Conservation (phyloP, 1,139 yeast species). For the Protomyces lactucae-debilis region DNA sequence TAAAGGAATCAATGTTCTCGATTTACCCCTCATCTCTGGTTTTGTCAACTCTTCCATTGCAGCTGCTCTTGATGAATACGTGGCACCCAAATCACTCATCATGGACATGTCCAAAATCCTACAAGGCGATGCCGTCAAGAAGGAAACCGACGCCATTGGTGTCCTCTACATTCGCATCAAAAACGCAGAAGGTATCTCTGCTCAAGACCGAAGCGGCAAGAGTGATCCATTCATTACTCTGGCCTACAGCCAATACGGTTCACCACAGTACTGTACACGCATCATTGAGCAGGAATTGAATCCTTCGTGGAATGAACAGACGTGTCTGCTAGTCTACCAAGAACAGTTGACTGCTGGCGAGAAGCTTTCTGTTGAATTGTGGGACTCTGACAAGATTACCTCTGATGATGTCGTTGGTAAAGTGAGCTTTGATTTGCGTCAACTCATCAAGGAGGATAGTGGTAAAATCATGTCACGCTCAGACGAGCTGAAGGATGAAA, state of each 20-base stretch:
- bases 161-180: conserved; percentile 23
- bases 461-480: conserved; percentile 12
- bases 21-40: conserved; percentile 26
- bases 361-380: conserved; percentile 23
- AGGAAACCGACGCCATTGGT: conserved; percentile 28
- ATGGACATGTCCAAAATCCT: conserved; percentile 28
- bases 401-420: conserved; percentile 28
- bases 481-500: conserved; percentile 18
- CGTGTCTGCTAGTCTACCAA: conserved; percentile 23
- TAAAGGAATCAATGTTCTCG: conserved; percentile 27
- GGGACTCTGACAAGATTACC: conserved; percentile 26
- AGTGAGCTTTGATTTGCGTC: conserved; percentile 21
- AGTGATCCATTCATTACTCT: conserved; percentile 28
- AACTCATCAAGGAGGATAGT: conserved; percentile 14
- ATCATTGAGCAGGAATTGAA: conserved; percentile 26
- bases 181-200: conserved; percentile 24
- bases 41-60: conserved; percentile 28
- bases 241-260: conserved; percentile 23
- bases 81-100: conserved; percentile 26
- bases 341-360: conserved; percentile 29
- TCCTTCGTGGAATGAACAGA: conserved; percentile 28
- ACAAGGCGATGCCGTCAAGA: conserved; percentile 28
- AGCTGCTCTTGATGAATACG: conserved; percentile 28
- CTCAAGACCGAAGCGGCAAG: conserved; percentile 27
- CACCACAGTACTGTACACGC: conserved; percentile 27